A percentile compares a stretch with the other conserved stretches of the same genome.
Evolutionary conservation across 2,329 filamentous ascomycete species (phyloP).

Genomic region (Cladosporium sp.): DNA sequence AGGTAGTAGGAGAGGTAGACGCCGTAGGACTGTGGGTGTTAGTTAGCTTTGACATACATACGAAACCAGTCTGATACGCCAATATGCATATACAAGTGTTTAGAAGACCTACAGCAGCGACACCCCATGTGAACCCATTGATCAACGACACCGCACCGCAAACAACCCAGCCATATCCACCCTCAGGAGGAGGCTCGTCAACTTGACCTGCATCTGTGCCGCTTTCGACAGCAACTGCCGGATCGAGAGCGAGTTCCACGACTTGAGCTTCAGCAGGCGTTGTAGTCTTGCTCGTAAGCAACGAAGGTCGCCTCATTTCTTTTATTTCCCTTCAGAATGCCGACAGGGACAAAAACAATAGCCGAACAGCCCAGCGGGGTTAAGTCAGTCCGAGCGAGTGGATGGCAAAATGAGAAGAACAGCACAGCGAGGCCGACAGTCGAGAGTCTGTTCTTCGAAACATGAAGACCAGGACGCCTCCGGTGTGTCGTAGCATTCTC

Average conservation of each 20-base stretch:
- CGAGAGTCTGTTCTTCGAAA: neutral
- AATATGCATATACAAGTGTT: neutral
- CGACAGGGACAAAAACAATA: neutral
- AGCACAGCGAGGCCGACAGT: neutral
- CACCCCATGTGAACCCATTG: conserved; percentile 36
- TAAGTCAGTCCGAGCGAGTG: neutral
- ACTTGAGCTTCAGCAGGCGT: neutral
- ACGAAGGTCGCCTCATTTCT: conserved; percentile 9
- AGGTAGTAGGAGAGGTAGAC: conserved; percentile 51
- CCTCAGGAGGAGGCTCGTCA: conserved; percentile 28
- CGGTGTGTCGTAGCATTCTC: neutral
- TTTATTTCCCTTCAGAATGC: neutral
- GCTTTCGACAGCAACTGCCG: neutral
- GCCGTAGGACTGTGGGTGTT: conserved; percentile 36
- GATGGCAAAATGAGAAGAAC: neutral
- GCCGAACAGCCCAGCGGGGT: conserved; percentile 11
- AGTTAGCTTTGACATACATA: neutral
- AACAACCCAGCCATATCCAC: conserved; percentile 41
- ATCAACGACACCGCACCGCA: conserved; percentile 31
- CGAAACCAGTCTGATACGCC: neutral
- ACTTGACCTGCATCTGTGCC: neutral
- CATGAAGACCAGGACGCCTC: neutral
- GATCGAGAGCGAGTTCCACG: conserved; percentile 1
- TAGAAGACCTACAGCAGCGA: conserved; percentile 25
- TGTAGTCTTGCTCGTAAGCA: neutral